Conservation (phyloP, 768 basidiomycete species). For the Agrocybe pediades region DNA sequence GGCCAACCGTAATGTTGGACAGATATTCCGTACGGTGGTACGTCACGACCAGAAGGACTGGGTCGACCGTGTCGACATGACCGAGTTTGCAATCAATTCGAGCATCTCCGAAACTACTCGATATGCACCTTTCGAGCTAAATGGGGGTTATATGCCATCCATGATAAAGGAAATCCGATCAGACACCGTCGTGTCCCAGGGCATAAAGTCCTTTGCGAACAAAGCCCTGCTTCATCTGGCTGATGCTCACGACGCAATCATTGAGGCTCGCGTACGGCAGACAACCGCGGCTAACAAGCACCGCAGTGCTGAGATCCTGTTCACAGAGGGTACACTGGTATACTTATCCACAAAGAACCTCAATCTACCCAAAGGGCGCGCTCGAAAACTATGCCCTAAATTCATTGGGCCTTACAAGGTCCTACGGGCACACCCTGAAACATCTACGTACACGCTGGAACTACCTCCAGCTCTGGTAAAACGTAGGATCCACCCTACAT, state of each 20-base stretch:
- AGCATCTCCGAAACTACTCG: slow-evolving; percentile 30
- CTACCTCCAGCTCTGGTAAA: slow-evolving; percentile 25
- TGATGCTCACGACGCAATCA: slow-evolving; percentile 37
- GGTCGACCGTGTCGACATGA: slow-evolving; percentile 38
- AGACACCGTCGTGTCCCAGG: not conserved
- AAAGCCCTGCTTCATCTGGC: slow-evolving; percentile 9
- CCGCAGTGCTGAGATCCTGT: slow-evolving; percentile 11
- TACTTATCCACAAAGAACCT: slow-evolving; percentile 38
- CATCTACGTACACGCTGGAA: slow-evolving; percentile 22
- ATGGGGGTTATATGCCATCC: slow-evolving; percentile 26
- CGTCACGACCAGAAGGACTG: slow-evolving; percentile 45
- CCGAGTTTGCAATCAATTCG: slow-evolving; percentile 45
- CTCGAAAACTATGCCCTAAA: slow-evolving; percentile 34
- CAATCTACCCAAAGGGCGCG: slow-evolving; percentile 26
- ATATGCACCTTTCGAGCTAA: slow-evolving; percentile 38
- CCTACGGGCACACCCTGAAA: slow-evolving; percentile 9
- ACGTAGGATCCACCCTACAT: slow-evolving; percentile 27
- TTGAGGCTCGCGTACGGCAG: slow-evolving; percentile 30
- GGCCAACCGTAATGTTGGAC: slow-evolving; percentile 28
- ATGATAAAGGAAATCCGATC: slow-evolving; percentile 16
- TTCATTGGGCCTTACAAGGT: slow-evolving; percentile 35
- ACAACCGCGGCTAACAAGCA: slow-evolving; percentile 29
- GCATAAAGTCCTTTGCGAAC: slow-evolving; percentile 10
- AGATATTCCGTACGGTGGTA: slow-evolving; percentile 35
- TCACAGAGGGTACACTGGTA: slow-evolving; percentile 28